Evolutionary conservation across 148 eudicot species (phyloP), one percentile per base, ranked within the genome.

Genomic region (Rhododendron williamsianum): DNA sequence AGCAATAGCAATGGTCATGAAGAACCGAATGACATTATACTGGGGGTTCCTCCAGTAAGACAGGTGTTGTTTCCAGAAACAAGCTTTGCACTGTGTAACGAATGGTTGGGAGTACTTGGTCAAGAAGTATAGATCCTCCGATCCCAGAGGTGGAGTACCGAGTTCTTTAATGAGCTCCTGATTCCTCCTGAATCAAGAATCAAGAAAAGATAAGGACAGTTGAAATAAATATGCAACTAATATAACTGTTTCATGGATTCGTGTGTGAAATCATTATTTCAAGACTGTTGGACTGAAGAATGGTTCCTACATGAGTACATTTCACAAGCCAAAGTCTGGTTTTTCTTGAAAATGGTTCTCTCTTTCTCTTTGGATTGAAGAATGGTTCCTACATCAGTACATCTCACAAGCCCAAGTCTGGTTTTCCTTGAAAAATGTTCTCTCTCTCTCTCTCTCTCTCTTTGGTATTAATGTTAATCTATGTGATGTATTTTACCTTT

Each of bases 31-130:
- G 77, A 67, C 89, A 76, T 93, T 95, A 82, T 93, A 94, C 18
- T 89, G 85, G 48, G 98, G 91, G 81, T 92, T 91, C 78, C 92
- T 92, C 98, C 98, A 95, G 76, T 95, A 95, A 72, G 98, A 94
- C 91, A 87, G 83, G 60, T 90, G 80, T 7, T 91, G 95, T 88
- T 92, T 92, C 97, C 97, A 94, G 72, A 93, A 90, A 88, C 97
- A 94, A 25, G 93, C 93, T 85, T 89, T 89, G 86, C 90, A 92
- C 69, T 92, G 96, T 36, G 85, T 81, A 27, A 85, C 2, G 38
- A 91, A 89, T 84, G 94, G 86, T 41, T 90, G 96, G 30, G 94
- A 91, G 89, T 91, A 90, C 87, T 86, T 80, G n/a, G 91, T 90
- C n/a, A 87, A 86, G 87, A 92, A 91, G 81, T 54, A 73, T 19